Conservation (phyloP, 257 asterid species). For the Cinchona pubescens region DNA sequence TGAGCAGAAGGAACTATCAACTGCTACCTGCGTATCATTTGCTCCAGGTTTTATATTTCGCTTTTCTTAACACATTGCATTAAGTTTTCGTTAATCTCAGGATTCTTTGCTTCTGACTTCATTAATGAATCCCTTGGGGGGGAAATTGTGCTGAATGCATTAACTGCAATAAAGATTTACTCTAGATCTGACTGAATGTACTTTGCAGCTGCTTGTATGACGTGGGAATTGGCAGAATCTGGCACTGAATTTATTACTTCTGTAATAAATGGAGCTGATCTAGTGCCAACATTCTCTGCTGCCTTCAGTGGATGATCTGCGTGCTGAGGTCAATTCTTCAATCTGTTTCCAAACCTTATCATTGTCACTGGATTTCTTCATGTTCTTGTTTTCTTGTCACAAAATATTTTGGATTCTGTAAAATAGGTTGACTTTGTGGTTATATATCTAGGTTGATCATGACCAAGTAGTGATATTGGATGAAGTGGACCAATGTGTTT, state of each 20-base stretch:
- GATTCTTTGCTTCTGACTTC: too few species aligned
- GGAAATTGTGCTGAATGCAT: not conserved
- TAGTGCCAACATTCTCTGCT: constrained; percentile 95
- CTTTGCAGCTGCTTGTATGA: constrained; percentile 94
- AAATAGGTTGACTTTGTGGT: not conserved
- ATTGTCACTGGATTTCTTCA: constrained; percentile 1
- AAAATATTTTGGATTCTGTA: not conserved
- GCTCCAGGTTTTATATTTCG: constrained; percentile 78
- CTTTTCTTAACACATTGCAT: not conserved
- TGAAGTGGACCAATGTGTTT: not conserved
- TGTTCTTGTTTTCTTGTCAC: not conserved
- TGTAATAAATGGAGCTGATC: constrained; percentile 91
- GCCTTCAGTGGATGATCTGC: constrained; percentile 95
- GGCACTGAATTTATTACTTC: constrained; percentile 74
- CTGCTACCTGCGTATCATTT: constrained; percentile 81
- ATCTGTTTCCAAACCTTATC: constrained; percentile 3
- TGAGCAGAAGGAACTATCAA: constrained; percentile 75
- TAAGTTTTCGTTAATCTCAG: not conserved
- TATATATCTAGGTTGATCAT: not conserved
- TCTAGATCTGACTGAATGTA: constrained; percentile 13
- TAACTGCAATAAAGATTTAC: not conserved
- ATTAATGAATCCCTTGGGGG: not conserved
- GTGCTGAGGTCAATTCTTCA: constrained; percentile 70
- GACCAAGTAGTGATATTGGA: too few species aligned
- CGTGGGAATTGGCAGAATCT: constrained; percentile 97